Conservation (phyloP, 176 grass and related monocot species). For the Pharus latifolius region DNA sequence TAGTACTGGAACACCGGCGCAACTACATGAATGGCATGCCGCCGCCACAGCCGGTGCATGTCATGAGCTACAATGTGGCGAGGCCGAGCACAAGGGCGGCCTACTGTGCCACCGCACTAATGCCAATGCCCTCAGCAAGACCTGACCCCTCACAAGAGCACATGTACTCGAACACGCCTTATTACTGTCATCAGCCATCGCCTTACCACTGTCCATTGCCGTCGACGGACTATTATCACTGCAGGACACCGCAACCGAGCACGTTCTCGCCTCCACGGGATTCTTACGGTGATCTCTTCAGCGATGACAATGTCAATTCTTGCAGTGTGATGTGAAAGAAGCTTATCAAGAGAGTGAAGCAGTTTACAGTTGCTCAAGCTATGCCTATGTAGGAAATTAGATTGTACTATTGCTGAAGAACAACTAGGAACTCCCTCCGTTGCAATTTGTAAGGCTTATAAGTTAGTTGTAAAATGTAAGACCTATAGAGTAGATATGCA, state of each 20-base stretch:
- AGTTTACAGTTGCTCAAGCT: neutral
- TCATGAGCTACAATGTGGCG: constrained; percentile 34
- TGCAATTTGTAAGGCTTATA: too few relatives aligned
- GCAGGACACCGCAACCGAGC: neutral
- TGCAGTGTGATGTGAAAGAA: constrained; percentile 31
- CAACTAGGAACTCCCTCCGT: too few relatives aligned
- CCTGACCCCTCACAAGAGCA: neutral
- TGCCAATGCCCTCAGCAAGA: neutral
- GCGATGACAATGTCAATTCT: constrained; percentile 37
- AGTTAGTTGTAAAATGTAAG: too few relatives aligned
- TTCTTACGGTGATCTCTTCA: constrained; percentile 22
- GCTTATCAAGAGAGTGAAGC: neutral
- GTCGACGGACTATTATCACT: neutral
- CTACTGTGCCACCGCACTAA: neutral
- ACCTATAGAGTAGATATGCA: too few relatives aligned
- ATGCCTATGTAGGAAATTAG: neutral
- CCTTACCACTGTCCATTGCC: neutral
- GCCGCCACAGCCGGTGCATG: neutral
- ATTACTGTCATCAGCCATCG: neutral
- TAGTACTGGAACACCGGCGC: neutral
- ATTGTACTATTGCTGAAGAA: neutral
- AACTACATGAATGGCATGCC: neutral
- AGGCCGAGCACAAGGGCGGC: constrained; percentile 14
- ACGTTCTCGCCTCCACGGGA: neutral
- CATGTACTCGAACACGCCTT: neutral